A percentile compares a stretch with the other conserved stretches of the same genome.
Conservation (phyloP, 225 moss, liverwort and hornwort genomes). For the Polytrichum formosum region DNA sequence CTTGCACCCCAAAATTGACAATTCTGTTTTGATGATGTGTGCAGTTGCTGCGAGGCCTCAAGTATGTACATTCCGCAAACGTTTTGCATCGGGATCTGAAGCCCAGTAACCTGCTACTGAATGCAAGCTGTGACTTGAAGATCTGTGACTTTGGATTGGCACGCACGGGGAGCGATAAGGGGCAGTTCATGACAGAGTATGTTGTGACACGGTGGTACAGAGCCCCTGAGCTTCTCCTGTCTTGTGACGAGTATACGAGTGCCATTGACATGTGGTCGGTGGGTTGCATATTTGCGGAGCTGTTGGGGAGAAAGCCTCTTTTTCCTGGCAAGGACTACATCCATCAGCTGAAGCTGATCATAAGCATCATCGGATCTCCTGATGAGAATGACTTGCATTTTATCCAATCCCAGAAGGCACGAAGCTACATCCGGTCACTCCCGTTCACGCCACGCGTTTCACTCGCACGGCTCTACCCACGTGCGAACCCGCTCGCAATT, state of each 20-base stretch:
- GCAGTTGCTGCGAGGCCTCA: slow-evolving; percentile 89
- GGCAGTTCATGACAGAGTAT: slow-evolving; percentile 99
- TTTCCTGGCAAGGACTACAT: slow-evolving; percentile 98
- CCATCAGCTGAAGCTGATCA: slow-evolving; percentile 97
- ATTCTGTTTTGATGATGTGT: not conserved
- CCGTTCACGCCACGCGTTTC: slow-evolving; percentile 80
- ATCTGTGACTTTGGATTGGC: slow-evolving; percentile 99
- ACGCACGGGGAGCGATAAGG: slow-evolving; percentile 89
- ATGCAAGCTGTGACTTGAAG: slow-evolving; percentile 95
- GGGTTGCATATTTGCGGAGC: slow-evolving; percentile 96
- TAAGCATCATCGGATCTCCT: slow-evolving; percentile 92
- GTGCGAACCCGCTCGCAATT: slow-evolving; percentile 88
- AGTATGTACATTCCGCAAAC: slow-evolving; percentile 94
- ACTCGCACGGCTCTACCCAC: slow-evolving; percentile 81
- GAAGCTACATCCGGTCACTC: slow-evolving; percentile 90
- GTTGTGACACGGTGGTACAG: slow-evolving; percentile 98
- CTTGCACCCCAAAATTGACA: no score
- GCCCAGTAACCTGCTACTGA: slow-evolving; percentile 86
- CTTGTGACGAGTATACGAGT: slow-evolving; percentile 92
- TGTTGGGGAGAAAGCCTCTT: slow-evolving; percentile 90
- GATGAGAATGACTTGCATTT: slow-evolving; percentile 95
- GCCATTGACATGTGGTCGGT: slow-evolving; percentile 99
- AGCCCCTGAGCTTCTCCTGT: slow-evolving; percentile 87
- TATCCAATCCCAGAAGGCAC: slow-evolving; percentile 85
- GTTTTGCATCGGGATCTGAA: slow-evolving; percentile 95